Evolutionary conservation across 192 early-diverging fungal species (phyloP).

Genomic region (Allomyces macrogynus): DNA sequence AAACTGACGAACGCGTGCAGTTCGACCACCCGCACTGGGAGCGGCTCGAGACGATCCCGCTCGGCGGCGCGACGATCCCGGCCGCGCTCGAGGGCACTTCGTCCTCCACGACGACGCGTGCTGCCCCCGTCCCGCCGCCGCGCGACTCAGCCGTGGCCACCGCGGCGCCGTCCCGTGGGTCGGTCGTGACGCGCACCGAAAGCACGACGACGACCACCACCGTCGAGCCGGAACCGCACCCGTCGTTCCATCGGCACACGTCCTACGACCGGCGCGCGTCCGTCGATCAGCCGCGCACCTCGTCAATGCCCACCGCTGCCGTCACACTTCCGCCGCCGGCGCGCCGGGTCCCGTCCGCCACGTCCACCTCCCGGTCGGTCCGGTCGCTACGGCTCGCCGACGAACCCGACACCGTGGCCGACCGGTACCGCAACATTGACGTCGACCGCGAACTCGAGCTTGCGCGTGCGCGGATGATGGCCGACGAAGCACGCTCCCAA

Average conservation of each 20-base stretch:
- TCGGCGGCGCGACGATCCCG: too few species aligned
- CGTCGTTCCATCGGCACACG: neutral
- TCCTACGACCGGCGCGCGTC: too few species aligned
- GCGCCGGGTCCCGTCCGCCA: neutral
- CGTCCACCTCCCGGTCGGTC: neutral
- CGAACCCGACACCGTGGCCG: neutral
- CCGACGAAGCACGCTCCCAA: too few species aligned
- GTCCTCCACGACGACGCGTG: neutral
- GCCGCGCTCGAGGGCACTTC: neutral
- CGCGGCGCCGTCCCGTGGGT: neutral
- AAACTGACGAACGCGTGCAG: neutral
- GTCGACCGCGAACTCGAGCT: too few species aligned
- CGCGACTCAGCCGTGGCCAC: neutral
- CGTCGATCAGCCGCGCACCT: neutral
- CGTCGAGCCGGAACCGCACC: neutral
- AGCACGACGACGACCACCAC: too few species aligned
- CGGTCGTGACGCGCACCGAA: neutral
- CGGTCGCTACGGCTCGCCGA: neutral
- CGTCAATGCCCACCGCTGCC: neutral
- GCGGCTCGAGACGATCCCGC: too few species aligned
- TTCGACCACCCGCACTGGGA: neutral
- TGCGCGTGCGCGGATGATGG: too few species aligned
- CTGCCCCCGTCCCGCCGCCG: neutral
- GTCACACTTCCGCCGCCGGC: neutral
- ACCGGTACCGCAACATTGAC: too few species aligned